Percentiles rank a stretch among this genome's conserved stretches.
Evolutionary conservation across 108 stramenopile genomes (phyloP).

Genomic region (Discostella pseudostelligera): DNA sequence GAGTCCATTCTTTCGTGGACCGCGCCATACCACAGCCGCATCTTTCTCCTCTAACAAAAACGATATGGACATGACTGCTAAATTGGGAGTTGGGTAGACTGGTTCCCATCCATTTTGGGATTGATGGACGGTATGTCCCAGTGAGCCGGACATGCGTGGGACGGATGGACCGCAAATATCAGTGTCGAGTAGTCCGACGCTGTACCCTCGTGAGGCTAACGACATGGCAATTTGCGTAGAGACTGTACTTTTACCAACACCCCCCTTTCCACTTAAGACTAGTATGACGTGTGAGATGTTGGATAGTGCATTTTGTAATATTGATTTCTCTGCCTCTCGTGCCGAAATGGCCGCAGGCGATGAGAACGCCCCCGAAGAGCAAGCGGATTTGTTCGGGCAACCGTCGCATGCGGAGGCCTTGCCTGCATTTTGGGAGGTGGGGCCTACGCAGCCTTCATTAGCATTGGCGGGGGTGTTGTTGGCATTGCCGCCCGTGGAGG

Average conservation of each 20-base stretch:
- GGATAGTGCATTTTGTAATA: slow-evolving; percentile 65
- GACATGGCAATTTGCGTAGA: slow-evolving; percentile 93
- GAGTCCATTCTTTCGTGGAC: slow-evolving; percentile 98
- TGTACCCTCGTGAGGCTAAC: slow-evolving; percentile 83
- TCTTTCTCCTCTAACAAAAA: slow-evolving; percentile 93
- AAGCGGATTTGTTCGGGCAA: slow-evolving; percentile 94
- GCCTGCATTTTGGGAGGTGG: slow-evolving; percentile 88
- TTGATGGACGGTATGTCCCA: slow-evolving; percentile 70
- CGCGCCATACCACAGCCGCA: slow-evolving; percentile 98
- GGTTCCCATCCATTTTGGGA: slow-evolving; percentile 97
- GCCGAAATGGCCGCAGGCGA: slow-evolving; percentile 66
- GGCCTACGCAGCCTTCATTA: slow-evolving; percentile 95
- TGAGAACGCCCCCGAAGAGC: slow-evolving; percentile 86
- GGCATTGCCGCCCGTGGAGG: slow-evolving; percentile 16
- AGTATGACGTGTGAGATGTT: slow-evolving; percentile 92
- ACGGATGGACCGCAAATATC: slow-evolving; percentile 98
- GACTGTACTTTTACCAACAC: slow-evolving; percentile 97
- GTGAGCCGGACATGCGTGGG: slow-evolving; percentile 87
- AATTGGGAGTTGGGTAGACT: slow-evolving; percentile 88
- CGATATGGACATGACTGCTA: slow-evolving; percentile 97
- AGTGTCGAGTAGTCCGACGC: slow-evolving; percentile 96
- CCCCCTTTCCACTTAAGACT: slow-evolving; percentile 98
- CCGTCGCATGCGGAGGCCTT: slow-evolving; percentile 92
- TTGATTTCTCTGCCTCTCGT: slow-evolving; percentile 49
- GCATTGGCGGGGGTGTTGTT: slow-evolving; percentile 59